These are phyloP conservation scores for Colletotrichum sp. DNA, from an alignment of 2,329 filamentous ascomycete species.

Conservation along the genomic window DNA sequence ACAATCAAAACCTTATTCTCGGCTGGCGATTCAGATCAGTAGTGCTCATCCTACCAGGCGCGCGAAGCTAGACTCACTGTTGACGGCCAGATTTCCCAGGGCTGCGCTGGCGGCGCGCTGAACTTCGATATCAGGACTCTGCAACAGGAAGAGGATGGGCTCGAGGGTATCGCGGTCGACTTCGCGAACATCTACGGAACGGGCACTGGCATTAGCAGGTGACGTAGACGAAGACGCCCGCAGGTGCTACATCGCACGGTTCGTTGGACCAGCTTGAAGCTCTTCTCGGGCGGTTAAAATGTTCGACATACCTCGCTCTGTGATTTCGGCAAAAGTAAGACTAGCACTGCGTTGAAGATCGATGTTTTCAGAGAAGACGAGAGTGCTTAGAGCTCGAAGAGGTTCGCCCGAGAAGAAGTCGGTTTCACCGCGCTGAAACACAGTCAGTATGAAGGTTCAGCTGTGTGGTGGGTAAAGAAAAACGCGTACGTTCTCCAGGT, in stretches of 20 bases:
- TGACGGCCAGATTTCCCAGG: slow-evolving; percentile 93
- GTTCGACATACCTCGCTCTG: slow-evolving; percentile 80
- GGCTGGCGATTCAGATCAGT: slow-evolving; percentile 55
- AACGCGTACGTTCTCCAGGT: slow-evolving; percentile 86
- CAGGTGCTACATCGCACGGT: neutral
- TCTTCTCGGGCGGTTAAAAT: neutral
- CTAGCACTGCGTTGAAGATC: slow-evolving; percentile 97
- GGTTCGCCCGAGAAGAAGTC: slow-evolving; percentile 99
- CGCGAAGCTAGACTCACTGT: slow-evolving; percentile 68
- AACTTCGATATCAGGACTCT: slow-evolving; percentile 95
- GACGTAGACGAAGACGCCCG: neutral
- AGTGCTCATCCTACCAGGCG: neutral
- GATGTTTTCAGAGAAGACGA: slow-evolving; percentile 98
- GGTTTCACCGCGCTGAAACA: slow-evolving; percentile 82
- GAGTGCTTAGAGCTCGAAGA: slow-evolving; percentile 88
- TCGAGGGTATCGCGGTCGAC: slow-evolving; percentile 95
- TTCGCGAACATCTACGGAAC: slow-evolving; percentile 82
- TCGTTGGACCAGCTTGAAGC: neutral
- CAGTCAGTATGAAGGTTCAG: slow-evolving; percentile 31
- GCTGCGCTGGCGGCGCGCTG: slow-evolving; percentile 96
- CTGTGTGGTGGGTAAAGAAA: neutral
- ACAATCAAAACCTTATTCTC: slow-evolving; percentile 99
- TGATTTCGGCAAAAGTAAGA: slow-evolving; percentile 98
- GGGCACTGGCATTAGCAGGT: neutral
- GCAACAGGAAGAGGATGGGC: slow-evolving; percentile 92